Percentiles rank a stretch among this genome's conserved stretches.
Conservation (phyloP, 2,329 filamentous ascomycete genomes). For the Hypomyces perniciosus region DNA sequence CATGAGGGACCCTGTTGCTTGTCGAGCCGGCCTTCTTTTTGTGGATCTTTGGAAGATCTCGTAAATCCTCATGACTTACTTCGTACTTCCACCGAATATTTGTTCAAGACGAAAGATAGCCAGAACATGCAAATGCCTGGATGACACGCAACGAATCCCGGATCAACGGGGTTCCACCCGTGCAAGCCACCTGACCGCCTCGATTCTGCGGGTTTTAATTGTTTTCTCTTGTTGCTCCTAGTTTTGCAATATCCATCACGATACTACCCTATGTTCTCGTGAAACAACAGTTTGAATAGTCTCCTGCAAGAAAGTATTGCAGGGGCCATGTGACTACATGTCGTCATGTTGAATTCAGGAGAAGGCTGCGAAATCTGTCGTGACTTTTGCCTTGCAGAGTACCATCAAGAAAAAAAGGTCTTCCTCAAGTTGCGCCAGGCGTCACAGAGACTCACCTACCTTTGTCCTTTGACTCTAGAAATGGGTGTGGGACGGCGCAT, state of each 20-base stretch:
- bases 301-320: background rate
- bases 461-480: too few species aligned
- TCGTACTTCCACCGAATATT: background rate
- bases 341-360: background rate
- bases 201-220: slow-evolving; percentile 2
- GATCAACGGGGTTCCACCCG: background rate
- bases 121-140: background rate
- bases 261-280: slow-evolving; percentile 10
- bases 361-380: background rate
- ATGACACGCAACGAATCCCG: background rate
- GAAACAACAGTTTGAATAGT: slow-evolving; percentile 6
- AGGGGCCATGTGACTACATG: slow-evolving; percentile 10
- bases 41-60: background rate
- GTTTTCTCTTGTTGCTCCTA: background rate
- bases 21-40: background rate
- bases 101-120: background rate
- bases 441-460: too few species aligned
- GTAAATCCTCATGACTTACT: background rate
- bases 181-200: slow-evolving; percentile 4
- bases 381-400: background rate
- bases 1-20: background rate
- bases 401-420: too few species aligned
- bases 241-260: background rate
- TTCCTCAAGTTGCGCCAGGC: too few species aligned
- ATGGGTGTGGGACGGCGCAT: too few species aligned